Percentiles rank a stretch among this genome's conserved stretches.
phyloP scores from a whole-genome alignment of 345 rosid genomes.

The Zanthoxylum bungeanum region DNA sequence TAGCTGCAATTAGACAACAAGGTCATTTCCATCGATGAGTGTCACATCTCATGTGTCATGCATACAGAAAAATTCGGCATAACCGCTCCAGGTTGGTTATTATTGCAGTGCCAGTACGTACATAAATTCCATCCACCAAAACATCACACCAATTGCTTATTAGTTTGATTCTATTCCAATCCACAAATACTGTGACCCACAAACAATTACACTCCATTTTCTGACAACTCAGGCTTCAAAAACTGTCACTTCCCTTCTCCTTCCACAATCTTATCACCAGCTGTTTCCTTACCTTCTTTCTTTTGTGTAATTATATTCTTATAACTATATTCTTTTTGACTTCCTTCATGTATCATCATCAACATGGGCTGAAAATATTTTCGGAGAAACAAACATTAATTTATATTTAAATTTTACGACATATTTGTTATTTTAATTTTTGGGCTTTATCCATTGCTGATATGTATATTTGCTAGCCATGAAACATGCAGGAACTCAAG shows the following conservation, averaged over 20 bases:
- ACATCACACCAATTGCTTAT: not conserved
- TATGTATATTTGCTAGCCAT: too few species aligned
- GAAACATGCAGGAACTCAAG: too few species aligned
- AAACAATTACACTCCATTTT: slow-evolving; percentile 40
- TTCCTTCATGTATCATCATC: too few species aligned
- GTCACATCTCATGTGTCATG: not conserved
- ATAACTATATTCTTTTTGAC: too few species aligned
- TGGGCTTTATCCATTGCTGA: too few species aligned
- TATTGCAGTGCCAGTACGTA: not conserved
- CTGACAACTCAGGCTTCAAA: not conserved
- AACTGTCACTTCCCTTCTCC: slow-evolving; percentile 10
- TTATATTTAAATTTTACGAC: too few species aligned
- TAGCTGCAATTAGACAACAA: too few species aligned
- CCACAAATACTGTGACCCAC: slow-evolving; percentile 23
- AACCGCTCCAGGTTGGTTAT: not conserved
- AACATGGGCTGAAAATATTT: too few species aligned
- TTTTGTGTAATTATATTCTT: not conserved
- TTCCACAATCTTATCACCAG: not conserved
- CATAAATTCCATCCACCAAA: not conserved
- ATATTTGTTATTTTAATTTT: too few species aligned
- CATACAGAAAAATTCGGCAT: not conserved
- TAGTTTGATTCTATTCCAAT: slow-evolving; percentile 12
- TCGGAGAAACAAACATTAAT: too few species aligned
- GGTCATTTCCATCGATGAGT: not conserved
- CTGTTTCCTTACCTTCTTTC: not conserved